Conservation (phyloP, 176 grass and related monocot species). For the Paspalum vaginatum region DNA sequence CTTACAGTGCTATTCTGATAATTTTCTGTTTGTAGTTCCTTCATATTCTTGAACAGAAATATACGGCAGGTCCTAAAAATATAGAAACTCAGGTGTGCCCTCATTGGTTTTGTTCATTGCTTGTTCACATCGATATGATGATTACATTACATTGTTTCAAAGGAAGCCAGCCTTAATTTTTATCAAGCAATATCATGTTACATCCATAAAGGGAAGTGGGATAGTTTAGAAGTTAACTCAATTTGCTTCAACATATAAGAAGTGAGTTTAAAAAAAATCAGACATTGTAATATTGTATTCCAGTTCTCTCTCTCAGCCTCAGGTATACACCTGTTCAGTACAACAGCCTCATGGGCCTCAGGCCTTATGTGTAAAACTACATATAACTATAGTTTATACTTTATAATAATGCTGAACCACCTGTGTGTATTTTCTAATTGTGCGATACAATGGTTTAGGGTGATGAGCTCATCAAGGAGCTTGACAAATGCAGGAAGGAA, state of each 20-base stretch:
- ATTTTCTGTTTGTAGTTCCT: constrained; percentile 58
- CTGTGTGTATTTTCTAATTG: constrained; percentile 19
- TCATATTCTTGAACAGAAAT: constrained; percentile 67
- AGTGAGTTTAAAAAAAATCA: too few species aligned
- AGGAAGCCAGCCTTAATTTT: constrained; percentile 2
- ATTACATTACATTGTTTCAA: neutral
- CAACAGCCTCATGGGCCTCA: too few species aligned
- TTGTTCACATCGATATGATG: neutral
- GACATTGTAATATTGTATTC: too few species aligned
- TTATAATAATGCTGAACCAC: neutral
- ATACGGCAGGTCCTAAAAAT: constrained; percentile 31
- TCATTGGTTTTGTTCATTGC: constrained; percentile 30
- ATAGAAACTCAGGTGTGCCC: constrained; percentile 47
- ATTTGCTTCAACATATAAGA: constrained; percentile 34
- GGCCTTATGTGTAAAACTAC: too few species aligned
- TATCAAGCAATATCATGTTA: constrained; percentile 23
- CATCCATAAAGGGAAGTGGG: neutral
- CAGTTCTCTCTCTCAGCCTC: too few species aligned
- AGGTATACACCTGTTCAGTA: too few species aligned
- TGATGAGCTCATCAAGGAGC: constrained; percentile 47
- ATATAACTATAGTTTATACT: too few species aligned
- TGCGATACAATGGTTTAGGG: constrained; percentile 43
- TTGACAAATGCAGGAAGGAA: constrained; percentile 55
- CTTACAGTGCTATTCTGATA: constrained; percentile 32
- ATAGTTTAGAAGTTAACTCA: constrained; percentile 9